A percentile compares a stretch with the other conserved stretches of the same genome.
These are phyloP conservation scores for Mycena kentingensis DNA, from an alignment of 768 basidiomycete species.

Conservation along the genomic window DNA sequence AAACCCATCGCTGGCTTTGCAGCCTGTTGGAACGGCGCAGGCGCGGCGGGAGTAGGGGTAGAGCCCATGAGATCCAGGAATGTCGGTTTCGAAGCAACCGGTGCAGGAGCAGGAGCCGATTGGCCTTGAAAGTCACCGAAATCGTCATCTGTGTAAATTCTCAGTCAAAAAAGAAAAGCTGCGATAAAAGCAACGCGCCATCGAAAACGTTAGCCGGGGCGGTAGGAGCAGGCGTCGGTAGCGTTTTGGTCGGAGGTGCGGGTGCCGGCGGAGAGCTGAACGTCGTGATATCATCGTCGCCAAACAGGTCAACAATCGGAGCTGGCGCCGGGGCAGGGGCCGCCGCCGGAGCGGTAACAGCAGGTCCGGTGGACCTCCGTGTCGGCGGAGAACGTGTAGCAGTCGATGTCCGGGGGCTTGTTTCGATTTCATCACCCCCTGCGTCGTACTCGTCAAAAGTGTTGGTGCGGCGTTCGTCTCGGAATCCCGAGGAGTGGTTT, in stretches of 20 bases:
- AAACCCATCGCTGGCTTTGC: constrained; percentile 9
- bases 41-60: constrained; percentile 34
- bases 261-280: constrained; percentile 32
- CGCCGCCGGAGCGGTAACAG: constrained; percentile 35
- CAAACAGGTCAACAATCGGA: constrained; percentile 70
- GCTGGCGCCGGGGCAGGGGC: constrained; percentile 41
- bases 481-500: constrained; percentile 50
- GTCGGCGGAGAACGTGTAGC: constrained; percentile 35
- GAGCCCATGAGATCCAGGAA: constrained; percentile 54
- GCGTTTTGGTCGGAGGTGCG: constrained; percentile 43
- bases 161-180: neutral
- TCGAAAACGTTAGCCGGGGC: constrained; percentile 40
- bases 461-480: constrained; percentile 55
- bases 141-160: constrained; percentile 63
- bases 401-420: constrained; percentile 35
- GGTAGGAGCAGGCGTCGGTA: constrained; percentile 40
- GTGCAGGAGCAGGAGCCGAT: constrained; percentile 35
- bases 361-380: constrained; percentile 38
- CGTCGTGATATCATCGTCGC: constrained; percentile 58
- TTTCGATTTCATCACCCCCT: constrained; percentile 77
- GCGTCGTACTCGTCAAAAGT: constrained; percentile 96
- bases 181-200: constrained; percentile 33
- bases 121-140: constrained; percentile 70
- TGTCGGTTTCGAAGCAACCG: constrained; percentile 37
- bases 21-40: constrained; percentile 24